These are phyloP conservation scores for Saccharomycopsis malanga DNA, from an alignment of 805 yeast genomes.

Conservation along the genomic window DNA sequence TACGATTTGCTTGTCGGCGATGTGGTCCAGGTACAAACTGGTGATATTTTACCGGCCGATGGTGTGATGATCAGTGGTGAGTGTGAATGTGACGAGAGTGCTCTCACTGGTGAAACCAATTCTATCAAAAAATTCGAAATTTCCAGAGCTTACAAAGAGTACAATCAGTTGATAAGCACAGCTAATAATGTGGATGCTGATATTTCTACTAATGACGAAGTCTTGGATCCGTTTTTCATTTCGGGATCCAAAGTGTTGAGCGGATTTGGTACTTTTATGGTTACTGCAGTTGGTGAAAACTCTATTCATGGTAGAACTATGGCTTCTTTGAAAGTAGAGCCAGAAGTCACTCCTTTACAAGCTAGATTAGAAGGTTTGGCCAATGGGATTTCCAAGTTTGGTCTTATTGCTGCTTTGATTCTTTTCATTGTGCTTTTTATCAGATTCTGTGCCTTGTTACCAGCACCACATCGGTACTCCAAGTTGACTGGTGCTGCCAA, in stretches of 20 bases:
- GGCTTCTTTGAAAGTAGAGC: conserved; percentile 67
- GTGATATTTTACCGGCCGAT: conserved; percentile 91
- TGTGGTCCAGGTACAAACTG: conserved; percentile 74
- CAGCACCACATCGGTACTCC: conserved; percentile 42
- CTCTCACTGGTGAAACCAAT: conserved; percentile 90
- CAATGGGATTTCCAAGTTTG: conserved; percentile 92
- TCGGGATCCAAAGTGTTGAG: conserved; percentile 86
- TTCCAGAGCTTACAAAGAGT: conserved; percentile 19
- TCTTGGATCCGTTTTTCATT: conserved; percentile 75
- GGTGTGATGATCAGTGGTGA: conserved; percentile 65
- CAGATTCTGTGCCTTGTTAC: conserved; percentile 60
- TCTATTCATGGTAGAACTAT: conserved; percentile 91
- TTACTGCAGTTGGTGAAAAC: conserved; percentile 84
- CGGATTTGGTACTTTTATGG: conserved; percentile 80
- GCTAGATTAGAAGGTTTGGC: conserved; percentile 75
- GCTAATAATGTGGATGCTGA: conserved; percentile 27
- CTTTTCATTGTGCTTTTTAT: conserved; percentile 73
- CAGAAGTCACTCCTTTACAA: conserved; percentile 86
- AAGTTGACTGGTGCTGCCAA: conserved; percentile 56
- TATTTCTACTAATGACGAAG: conserved; percentile 28
- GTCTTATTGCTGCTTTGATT: conserved; percentile 76
- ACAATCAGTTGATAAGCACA: background rate
- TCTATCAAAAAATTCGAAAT: conserved; percentile 68
- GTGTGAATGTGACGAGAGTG: conserved; percentile 85
- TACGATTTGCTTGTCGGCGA: conserved; percentile 84